These are phyloP conservation scores for Modicella reniformis DNA, from an alignment of 371 early-diverging fungal species.

Conservation along the genomic window DNA sequence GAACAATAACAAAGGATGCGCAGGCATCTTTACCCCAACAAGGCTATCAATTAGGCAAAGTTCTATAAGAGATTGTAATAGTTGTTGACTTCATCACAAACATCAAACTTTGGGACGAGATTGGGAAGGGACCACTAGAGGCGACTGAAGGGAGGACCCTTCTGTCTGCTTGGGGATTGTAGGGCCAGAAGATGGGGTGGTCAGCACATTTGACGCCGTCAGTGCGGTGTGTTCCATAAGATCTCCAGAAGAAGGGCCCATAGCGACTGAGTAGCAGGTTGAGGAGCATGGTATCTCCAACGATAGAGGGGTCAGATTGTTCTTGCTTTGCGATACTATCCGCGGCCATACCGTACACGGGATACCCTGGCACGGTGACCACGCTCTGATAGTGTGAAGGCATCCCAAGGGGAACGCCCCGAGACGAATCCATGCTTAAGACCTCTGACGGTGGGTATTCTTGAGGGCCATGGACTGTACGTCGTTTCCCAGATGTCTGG, in stretches of 20 bases:
- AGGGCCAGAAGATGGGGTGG: no score
- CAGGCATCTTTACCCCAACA: no score
- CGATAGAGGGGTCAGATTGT: neutral
- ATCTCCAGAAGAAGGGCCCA: neutral
- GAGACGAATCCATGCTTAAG: neutral
- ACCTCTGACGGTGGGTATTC: slow-evolving; percentile 23
- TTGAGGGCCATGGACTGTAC: slow-evolving; percentile 20
- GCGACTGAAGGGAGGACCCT: no score
- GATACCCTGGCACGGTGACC: slow-evolving; percentile 11
- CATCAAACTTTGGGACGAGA: no score
- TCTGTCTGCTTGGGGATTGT: no score
- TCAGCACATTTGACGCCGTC: no score
- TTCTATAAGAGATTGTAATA: neutral
- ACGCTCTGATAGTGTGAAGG: slow-evolving; percentile 29
- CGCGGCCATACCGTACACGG: slow-evolving; percentile 12
- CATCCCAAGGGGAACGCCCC: no score
- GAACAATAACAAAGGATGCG: slow-evolving; percentile 12
- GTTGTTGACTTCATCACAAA: no score
- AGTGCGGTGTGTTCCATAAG: neutral
- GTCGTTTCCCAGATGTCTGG: neutral
- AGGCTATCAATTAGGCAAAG: neutral
- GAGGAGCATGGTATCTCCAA: neutral
- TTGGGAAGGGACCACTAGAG: no score
- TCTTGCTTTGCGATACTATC: neutral
- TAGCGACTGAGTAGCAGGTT: slow-evolving; percentile 9